Base-by-base conservation (phyloP, 2,329 filamentous ascomycete species). In the Harringtonia lauricola region DNA sequence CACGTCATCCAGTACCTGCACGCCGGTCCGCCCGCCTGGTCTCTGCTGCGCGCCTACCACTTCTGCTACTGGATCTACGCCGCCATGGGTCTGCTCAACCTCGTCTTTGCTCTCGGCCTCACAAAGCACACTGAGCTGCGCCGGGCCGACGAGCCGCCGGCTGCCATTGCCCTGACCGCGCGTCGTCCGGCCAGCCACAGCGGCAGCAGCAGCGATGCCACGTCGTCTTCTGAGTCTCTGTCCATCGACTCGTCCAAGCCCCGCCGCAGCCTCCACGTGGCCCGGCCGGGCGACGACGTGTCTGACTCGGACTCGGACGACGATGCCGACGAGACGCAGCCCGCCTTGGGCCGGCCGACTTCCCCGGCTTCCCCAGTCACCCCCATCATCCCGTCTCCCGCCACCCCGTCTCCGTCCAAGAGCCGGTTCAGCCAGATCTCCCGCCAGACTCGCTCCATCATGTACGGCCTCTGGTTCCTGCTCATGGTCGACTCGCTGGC, bases 391-490 rank as follows among this genome's bases (percentile, higher is more conserved):
- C 43, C 29, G 45, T 44, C 4, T 34, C 39, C 33, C 40, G 40
- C 47, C 51, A 46, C 49, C 50, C 46, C 17, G 51, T 8, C 22
- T 22, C 42, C 44, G n/a, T 37, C 22, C 18, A 39, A 51, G 10
- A 60, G 58, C 50, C 66, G 58, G 41, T 63, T 77, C 33, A 60
- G 70, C 2, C 65, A 75, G 47, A 80, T 83, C 41, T 82, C 79
- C 0, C 56, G 60, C 1, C 60, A 70, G 14, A 81, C 79, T 0
- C 66, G 71, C 13, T 66, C 64, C 2, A 67, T 76, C 53, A 79
- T 83, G 70, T 74, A 73, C 57, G 74, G 75, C 41, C 63, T 83
- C 4, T 83, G 79, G 76, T 71, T 80, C 46, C 67, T 83, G 8
- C 66, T 84, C 10, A 69, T 72, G 19, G 64, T 83, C 21, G 80